A percentile compares a stretch with the other conserved stretches of the same genome.
These are phyloP conservation scores for Calonectria montana DNA, from an alignment of 2,329 filamentous ascomycete genomes.

Conservation along the genomic window DNA sequence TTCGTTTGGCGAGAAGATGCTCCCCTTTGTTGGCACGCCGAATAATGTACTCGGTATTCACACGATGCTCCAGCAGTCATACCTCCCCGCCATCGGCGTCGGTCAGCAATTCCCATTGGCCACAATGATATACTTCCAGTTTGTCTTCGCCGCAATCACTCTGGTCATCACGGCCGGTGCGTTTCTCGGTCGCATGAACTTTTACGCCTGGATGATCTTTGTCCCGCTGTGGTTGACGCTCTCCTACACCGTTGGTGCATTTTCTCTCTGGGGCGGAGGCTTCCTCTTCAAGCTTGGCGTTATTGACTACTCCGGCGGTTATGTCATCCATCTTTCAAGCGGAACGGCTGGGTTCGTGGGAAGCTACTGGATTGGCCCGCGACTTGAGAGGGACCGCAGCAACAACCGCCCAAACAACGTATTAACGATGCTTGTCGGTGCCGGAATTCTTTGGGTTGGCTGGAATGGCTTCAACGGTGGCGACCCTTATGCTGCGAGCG, in stretches of 20 bases:
- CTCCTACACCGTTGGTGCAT: constrained; percentile 23
- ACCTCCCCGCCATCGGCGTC: constrained; percentile 22
- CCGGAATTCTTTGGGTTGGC: constrained; percentile 26
- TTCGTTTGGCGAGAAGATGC: constrained; percentile 25
- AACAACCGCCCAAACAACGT: constrained; percentile 22
- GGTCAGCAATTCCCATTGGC: constrained; percentile 25
- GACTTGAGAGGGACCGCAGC: constrained; percentile 15
- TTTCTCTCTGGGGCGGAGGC: constrained; percentile 25
- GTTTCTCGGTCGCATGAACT: constrained; percentile 28
- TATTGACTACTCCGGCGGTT: constrained; percentile 27
- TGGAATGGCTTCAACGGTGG: constrained; percentile 31
- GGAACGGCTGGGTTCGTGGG: constrained; percentile 26
- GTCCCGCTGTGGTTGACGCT: constrained; percentile 26
- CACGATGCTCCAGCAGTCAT: constrained; percentile 24
- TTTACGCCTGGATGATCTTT: constrained; percentile 26
- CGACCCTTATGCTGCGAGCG: constrained; percentile 25
- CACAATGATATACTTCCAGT: constrained; percentile 28
- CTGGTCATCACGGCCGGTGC: constrained; percentile 24
- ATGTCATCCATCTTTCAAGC: constrained; percentile 26
- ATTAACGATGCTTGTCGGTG: constrained; percentile 14
- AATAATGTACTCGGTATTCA: constrained; percentile 23
- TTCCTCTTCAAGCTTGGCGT: constrained; percentile 24
- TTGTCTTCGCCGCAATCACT: constrained; percentile 29
- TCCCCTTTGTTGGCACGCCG: constrained; percentile 23
- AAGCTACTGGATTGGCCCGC: constrained; percentile 25